Evolutionary conservation across 225 moss, liverwort and hornwort genomes (phyloP), one percentile per base, ranked within the genome.

Genomic region (Antitrichia curtipendula): DNA sequence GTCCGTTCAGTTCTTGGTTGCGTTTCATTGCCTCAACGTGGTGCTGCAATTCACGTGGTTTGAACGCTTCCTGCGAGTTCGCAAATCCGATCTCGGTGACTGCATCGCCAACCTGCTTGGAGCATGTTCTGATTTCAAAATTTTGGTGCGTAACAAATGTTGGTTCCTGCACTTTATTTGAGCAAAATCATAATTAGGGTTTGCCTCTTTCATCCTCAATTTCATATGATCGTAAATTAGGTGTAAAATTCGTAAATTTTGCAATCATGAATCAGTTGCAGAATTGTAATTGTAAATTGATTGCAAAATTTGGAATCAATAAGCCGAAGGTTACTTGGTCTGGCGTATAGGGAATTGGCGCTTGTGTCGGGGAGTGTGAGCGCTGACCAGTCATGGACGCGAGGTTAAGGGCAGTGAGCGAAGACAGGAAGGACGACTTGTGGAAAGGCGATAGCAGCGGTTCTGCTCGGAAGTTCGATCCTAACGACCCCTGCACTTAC

Each of bases 401-500:
- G 64, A 52, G 87, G 34, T 76, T 89, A 28, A 57, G 32, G 50
- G 34, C 43, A 17, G 89, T 90, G 87, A 91, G 87, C 86, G 91
- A 90, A 18, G 90, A 86, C 32, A 75, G n/a, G n/a, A 71, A 83
- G 69, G 85, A 79, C 3, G 83, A 71, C n/a, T 76, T 45, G 3
- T 63, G 22, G 89, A 78, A 58, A 81, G 90, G 83, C 54, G 89
- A 87, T 29, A 86, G 83, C 87, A 89, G 88, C 86, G 81, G 86
- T 38, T 86, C 83, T 19, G 57, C 87, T 56, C 82, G 87, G 58
- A 92, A 87, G 71, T 91, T 92, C 61, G 95, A 93, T 84, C 91
- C 92, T 4, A 91, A 81, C 52, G 95, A 93, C 22, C 93, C 92
- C 25, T 97, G 97, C 87, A 82, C 90, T 70, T 96, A 97, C 88